These are phyloP conservation scores for Thraustochytrium striatum DNA, from an alignment of 352 stramenopile species.

Conservation along the genomic window DNA sequence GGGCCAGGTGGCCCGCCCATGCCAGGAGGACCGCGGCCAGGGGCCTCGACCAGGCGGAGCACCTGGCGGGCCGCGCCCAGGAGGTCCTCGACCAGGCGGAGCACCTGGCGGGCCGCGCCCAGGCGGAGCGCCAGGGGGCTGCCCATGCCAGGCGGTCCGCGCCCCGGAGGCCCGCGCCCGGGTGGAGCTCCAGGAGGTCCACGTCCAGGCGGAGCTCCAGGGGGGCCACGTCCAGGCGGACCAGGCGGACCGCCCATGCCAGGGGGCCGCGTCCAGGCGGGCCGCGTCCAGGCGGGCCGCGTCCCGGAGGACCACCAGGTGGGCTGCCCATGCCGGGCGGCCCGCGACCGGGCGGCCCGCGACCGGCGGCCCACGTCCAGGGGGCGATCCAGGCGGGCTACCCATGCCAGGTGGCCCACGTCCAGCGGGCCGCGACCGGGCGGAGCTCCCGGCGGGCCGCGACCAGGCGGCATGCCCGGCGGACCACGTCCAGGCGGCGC, in stretches of 20 bases:
- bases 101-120: constrained; percentile 51
- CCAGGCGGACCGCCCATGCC: too few relatives aligned
- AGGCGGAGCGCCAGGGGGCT: constrained; percentile 54
- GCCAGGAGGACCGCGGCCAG: constrained; percentile 54
- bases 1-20: constrained; percentile 50
- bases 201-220: background rate
- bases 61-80: constrained; percentile 54
- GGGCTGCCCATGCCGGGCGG: constrained; percentile 47
- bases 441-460: background rate
- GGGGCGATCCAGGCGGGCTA: constrained; percentile 9
- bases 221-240: constrained; percentile 22
- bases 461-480: constrained; percentile 27
- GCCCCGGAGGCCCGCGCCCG: constrained; percentile 50
- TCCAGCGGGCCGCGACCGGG: constrained; percentile 16
- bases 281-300: constrained; percentile 29
- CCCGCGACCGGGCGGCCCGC: constrained; percentile 9
- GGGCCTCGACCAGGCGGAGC: constrained; percentile 55
- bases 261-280: too few relatives aligned
- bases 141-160: constrained; percentile 57
- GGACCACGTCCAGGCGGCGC: constrained; percentile 42
- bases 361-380: constrained; percentile 25
- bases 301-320: constrained; percentile 8
- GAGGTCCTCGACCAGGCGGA: constrained; percentile 55
- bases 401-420: background rate
- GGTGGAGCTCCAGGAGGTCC: constrained; percentile 1